A percentile compares a stretch with the other conserved stretches of the same genome.
Evolutionary conservation across 257 asterid genomes (phyloP).

Genomic region (Primulina tabacum): DNA sequence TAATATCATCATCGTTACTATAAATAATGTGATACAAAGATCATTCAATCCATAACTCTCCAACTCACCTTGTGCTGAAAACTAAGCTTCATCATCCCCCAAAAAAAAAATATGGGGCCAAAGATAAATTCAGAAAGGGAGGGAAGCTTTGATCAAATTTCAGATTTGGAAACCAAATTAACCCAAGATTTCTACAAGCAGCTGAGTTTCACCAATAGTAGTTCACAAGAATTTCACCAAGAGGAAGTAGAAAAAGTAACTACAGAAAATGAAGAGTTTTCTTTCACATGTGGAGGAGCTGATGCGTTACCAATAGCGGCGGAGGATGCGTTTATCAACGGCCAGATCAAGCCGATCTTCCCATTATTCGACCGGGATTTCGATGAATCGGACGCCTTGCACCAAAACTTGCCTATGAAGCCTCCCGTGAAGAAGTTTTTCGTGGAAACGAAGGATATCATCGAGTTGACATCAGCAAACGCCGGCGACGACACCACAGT

Average conservation of each 20-base stretch:
- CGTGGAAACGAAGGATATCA: slow-evolving; percentile 28
- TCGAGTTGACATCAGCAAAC: background rate
- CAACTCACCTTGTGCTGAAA: slow-evolving; percentile 5
- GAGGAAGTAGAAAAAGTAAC: slow-evolving; percentile 8
- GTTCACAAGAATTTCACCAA: slow-evolving; percentile 7
- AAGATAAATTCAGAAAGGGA: slow-evolving; percentile 23
- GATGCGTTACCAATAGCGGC: slow-evolving; percentile 64
- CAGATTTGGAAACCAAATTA: slow-evolving; percentile 18
- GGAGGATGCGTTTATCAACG: slow-evolving; percentile 71
- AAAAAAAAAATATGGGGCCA: too few species aligned
- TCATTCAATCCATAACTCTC: slow-evolving; percentile 22
- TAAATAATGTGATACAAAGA: background rate
- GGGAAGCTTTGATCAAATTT: slow-evolving; percentile 5
- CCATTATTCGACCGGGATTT: slow-evolving; percentile 62
- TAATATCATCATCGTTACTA: background rate
- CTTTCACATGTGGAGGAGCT: slow-evolving; percentile 54
- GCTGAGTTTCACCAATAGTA: slow-evolving; percentile 16
- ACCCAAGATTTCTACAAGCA: slow-evolving; percentile 26
- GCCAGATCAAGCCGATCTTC: slow-evolving; percentile 73
- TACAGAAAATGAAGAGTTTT: slow-evolving; percentile 38
- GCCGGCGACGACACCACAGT: slow-evolving; percentile 33
- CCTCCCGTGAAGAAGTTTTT: slow-evolving; percentile 54
- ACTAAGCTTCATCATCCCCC: background rate
- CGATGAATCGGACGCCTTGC: background rate
- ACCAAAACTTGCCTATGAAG: slow-evolving; percentile 28